Evolutionary conservation across 2,329 filamentous ascomycete genomes (phyloP), one percentile per base, ranked within the genome.

Genomic region (Calonectria pseudoturangicola): DNA sequence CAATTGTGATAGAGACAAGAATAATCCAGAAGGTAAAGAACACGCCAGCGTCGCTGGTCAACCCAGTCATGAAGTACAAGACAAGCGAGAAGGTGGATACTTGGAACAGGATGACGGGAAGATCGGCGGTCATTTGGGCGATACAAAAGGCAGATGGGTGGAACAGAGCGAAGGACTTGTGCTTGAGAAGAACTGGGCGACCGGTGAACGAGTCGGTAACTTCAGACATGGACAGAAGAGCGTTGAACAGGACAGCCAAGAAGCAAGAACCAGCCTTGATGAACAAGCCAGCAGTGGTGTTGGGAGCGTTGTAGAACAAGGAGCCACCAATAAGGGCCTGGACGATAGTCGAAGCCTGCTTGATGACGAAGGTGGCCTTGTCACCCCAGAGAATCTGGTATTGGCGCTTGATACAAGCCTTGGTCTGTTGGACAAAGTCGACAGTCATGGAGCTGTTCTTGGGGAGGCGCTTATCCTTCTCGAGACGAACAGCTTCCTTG

Each of bases 361-460:
- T 92, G 82, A 93, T 91, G 73, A 92, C 75, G 47, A 93, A 90
- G 0, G 90, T 92, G 0, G 89, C 86, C 75, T 91, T 92, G 81
- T 93, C 91, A 48, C 92, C 92, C 86, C 88, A 90, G 1, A 93
- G 77, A 33, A 93, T 91, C 75, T 93, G 90, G 73, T 93, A 93
- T 74, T 93, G 91, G 5, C 92, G 88, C 25, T 81, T 82, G 16
- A 92, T 81, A 68, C 89, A 90, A 2, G 90, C 86, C 43, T 85
- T 88, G 30, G 93, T 86, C 77, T 94, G 92, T 1, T 83, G 82
- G 0, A 79, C 15, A 74, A 92, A 91, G 27, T 85, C 85, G 7
- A 90, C 86, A 0, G 90, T 93, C 68, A 92, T 82, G 0, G 91
- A 87, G 6, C 90, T 93, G 41, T 82, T 85, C 39, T 88, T 86